Evolutionary conservation across 495 filamentous ascomycete genomes (phyloP), one percentile per base, ranked within the genome.

Genomic region (Penicillium cosmopolitanum): DNA sequence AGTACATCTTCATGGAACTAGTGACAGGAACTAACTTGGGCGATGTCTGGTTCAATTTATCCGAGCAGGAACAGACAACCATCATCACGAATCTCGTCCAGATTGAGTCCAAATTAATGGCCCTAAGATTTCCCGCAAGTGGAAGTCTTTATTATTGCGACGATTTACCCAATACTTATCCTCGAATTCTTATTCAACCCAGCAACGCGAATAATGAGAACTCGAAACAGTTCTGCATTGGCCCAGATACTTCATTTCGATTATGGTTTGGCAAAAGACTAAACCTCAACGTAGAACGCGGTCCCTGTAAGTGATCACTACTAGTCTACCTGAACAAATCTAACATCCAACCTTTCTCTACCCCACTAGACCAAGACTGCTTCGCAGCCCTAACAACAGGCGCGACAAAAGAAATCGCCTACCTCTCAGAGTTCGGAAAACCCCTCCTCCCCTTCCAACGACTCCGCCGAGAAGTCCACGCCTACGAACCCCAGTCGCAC

Each of bases 1-100:
- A 73, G 44, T 73, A 70, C 28, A 58, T 73, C 31, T 40, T 73
- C 35, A 59, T 71, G 55, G 70, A 71, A 33, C n/a, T 34, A 21
- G 44, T 54, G 4, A 31, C 54, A 50, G 44, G 57, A 10, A 28
- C 38, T 25, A 55, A 55, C 46, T 36, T 69, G 6, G 56, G 63
- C 2, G 58, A 69, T 38, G 15, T 60, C 2, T 69, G 61, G 66
- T 69, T 55, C 50, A 16, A 40, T 13, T 38, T 69, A 33, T 53
- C 47, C 12, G 57, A 59, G 28, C 34, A 51, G 23, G 31, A 55
- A 3, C 55, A 62, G 25, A 48, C 13, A 5, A 60, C 12, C 4
- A 12, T 67, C 5, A 48, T 67, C 5, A 35, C 23, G 2, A 47
- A 46, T 8, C 18, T 64, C 21, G 62, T 67, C 16, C 36, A 64